Percentiles rank a stretch among this genome's conserved stretches.
phyloP scores from a whole-genome alignment of 1,284 basidiomycete species.

The Schizophyllum commune region DNA sequence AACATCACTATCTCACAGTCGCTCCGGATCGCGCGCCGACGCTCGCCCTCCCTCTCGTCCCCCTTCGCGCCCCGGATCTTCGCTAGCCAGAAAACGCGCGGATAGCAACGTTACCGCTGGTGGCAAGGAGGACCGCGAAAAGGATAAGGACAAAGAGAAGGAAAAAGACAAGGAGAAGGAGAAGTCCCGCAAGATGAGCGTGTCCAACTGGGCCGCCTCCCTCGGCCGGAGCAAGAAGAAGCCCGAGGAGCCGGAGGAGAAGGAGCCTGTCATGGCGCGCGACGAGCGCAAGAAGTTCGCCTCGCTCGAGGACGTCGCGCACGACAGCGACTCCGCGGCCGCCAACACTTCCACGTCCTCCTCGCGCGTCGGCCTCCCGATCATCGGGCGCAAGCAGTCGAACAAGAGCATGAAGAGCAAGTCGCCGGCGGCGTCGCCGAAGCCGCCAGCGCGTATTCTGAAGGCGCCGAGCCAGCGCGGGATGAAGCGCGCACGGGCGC shows the following conservation, averaged over 20 bases:
- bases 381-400: slow-evolving; percentile 18
- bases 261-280: slow-evolving; percentile 24
- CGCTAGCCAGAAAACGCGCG: slow-evolving; percentile 49
- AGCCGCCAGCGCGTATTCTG: slow-evolving; percentile 35
- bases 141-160: slow-evolving; percentile 8
- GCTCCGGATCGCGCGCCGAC: slow-evolving; percentile 27
- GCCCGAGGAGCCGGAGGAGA: slow-evolving; percentile 52
- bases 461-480: slow-evolving; percentile 40
- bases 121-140: slow-evolving; percentile 23
- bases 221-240: slow-evolving; percentile 55
- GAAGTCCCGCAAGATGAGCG: slow-evolving; percentile 32
- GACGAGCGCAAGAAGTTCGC: slow-evolving; percentile 40
- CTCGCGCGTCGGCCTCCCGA: slow-evolving; percentile 8
- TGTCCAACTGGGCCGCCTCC: slow-evolving; percentile 60
- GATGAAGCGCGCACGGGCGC: slow-evolving; percentile 55
- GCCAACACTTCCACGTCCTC: slow-evolving; percentile 21
- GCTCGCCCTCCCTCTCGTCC: slow-evolving; percentile 25
- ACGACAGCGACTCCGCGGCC: slow-evolving; percentile 19
- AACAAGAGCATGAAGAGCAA: slow-evolving; percentile 24
- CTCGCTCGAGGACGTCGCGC: slow-evolving; percentile 38
- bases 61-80: slow-evolving; percentile 45
- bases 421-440: slow-evolving; percentile 22
- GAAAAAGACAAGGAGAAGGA: slow-evolving; percentile 22
- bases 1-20: slow-evolving; percentile 26
- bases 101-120: slow-evolving; percentile 34